A percentile compares a stretch with the other conserved stretches of the same genome.
Evolutionary conservation across 202 grass and related monocot species (phyloP).

Genomic region (Zizania palustris): DNA sequence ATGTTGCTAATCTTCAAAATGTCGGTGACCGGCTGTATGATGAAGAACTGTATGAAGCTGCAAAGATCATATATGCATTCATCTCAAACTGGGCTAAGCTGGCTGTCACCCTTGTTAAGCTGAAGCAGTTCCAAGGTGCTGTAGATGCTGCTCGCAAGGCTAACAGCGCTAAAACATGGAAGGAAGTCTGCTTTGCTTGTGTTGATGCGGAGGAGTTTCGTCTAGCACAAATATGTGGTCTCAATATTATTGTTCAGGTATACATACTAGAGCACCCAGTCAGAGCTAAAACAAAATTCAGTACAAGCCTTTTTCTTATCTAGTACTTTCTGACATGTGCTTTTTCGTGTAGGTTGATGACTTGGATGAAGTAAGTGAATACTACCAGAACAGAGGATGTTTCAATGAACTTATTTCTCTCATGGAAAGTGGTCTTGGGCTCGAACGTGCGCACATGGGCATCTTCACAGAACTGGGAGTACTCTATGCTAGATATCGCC

Average conservation of each 20-base stretch:
- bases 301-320: neutral
- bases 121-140: conserved; percentile 98
- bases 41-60: conserved; percentile 88
- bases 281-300: neutral
- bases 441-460: conserved; percentile 90
- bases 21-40: conserved; percentile 88
- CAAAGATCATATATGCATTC: conserved; percentile 95
- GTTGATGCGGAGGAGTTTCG: conserved; percentile 94
- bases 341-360: conserved; percentile 76
- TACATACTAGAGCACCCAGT: conserved; percentile 8
- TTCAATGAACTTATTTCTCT: conserved; percentile 94
- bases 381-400: conserved; percentile 95
- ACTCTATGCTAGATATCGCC: conserved; percentile 87
- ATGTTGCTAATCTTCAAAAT: conserved; percentile 98
- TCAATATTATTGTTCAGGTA: conserved; percentile 98
- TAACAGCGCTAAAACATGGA: conserved; percentile 93
- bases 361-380: conserved; percentile 94
- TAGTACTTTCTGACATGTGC: conserved; percentile 31
- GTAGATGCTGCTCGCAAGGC: conserved; percentile 98
- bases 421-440: conserved; percentile 95
- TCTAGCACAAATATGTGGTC: conserved; percentile 89
- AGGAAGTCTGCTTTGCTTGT: conserved; percentile 99
- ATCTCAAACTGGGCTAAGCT: conserved; percentile 98
- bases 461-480: conserved; percentile 91
- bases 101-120: conserved; percentile 90